Evolutionary conservation across 345 rosid species (phyloP), one percentile per base, ranked within the genome.

Genomic region (Microthlaspi erraticum): DNA sequence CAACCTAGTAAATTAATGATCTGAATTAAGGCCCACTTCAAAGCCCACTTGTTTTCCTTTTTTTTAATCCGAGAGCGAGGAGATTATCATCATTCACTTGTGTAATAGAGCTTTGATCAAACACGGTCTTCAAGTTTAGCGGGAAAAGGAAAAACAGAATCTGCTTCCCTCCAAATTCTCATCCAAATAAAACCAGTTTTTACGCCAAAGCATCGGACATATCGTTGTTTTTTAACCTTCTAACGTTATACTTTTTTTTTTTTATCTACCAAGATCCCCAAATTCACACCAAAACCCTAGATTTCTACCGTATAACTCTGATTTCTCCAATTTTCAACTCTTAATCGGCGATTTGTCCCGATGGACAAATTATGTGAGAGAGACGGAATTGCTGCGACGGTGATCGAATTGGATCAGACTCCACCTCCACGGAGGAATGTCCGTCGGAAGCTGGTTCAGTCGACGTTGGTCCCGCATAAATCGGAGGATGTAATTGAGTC

Each of bases 381-480:
- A 64, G 72, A 54, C 50, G 73, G 13, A 31, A 10, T 37, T 29
- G 53, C 39, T 33, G 43, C 45, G 62, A 29, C 55, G 41, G 60
- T 31, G 79, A 73, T 66, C 38, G 51, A 53, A 39, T 31, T 68
- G 32, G 77, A 37, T 26, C 81, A 59, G 38, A 70, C 74, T 46
- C 80, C 66, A 26, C 81, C 74, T 46, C 80, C 66, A 26, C 81
- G 80, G 78, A 80, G 73, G 62, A 74, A 45, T 50, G 78, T 63
- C 39, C 86, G 87, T 37, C 91, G 91, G 71, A 82, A 84, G 54
- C 61, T 90, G 77, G 84, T 93, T 32, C 98, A 93, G 87, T 83
- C 96, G 60, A 86, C 91, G 33, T 66, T 93, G 74, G 62, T 87
- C 60, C 85, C 88, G 10, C 83, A 66, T 33, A 90, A 71, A 72